Conservation (phyloP, 164 flowering plant species). For the Euptelea pleiosperma region DNA sequence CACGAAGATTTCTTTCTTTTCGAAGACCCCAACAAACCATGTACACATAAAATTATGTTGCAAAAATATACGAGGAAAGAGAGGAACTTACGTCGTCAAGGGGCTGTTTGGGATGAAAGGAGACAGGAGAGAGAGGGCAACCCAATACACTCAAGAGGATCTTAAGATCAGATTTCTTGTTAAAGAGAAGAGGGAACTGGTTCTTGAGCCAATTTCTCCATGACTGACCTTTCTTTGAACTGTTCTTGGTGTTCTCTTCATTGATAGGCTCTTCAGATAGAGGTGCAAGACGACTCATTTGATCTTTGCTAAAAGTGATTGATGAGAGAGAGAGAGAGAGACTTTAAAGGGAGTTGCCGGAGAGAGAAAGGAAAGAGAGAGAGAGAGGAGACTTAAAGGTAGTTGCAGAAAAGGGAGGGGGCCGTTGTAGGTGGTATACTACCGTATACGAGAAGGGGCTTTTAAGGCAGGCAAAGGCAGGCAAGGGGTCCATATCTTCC, state of each 20-base stretch:
- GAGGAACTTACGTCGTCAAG: conserved; percentile 29
- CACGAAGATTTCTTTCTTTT: too few species aligned
- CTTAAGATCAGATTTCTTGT: conserved; percentile 62
- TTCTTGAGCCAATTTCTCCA: conserved; percentile 64
- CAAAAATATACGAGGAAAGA: too few species aligned
- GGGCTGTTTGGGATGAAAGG: conserved; percentile 29
- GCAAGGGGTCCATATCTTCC: conserved; percentile 29
- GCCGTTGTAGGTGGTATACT: too few species aligned
- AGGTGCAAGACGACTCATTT: conserved; percentile 63
- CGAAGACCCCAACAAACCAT: too few species aligned
- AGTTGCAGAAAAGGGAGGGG: conserved; percentile 11
- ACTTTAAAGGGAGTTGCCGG: too few species aligned
- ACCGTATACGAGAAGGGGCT: too few species aligned
- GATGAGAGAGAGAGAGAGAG: too few species aligned
- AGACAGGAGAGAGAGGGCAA: conserved; percentile 77
- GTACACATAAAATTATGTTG: too few species aligned
- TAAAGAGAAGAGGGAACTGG: conserved; percentile 47
- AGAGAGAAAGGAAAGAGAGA: too few species aligned
- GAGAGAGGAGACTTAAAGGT: conserved; percentile 8
- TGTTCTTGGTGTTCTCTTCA: conserved; percentile 32
- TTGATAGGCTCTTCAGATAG: conserved; percentile 63
- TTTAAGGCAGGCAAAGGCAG: conserved; percentile 46
- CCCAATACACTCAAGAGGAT: conserved; percentile 69
- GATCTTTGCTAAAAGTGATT: too few species aligned
- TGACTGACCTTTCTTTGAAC: conserved; percentile 31